Base-by-base conservation (phyloP, 1,139 yeast species). In the Schwanniomyces etchellsii region DNA sequence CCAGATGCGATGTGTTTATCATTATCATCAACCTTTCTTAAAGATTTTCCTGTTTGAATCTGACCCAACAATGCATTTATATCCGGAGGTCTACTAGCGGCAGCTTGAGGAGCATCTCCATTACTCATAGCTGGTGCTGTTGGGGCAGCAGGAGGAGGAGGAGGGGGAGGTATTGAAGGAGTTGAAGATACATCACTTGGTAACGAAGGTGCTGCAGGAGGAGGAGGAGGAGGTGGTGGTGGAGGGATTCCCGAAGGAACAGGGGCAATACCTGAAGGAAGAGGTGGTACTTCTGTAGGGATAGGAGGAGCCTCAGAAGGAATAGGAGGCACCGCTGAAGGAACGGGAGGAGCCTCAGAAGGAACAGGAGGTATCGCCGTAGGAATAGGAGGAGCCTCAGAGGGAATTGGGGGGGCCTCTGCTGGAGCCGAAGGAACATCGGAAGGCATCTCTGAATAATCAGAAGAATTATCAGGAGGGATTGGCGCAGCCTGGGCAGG, bases 61-160 rank as follows among this genome's bases (percentile, higher is more conserved):
- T 75, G 79, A 5, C 77, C 77, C 28, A 76, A 58, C 26, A 75
- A 57, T 1, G 75, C 74, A 14, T 63, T 53, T 26, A 73, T 58
- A 33, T 60, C 54, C 6, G 22, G 9, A 4, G 69, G 63, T 2
- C 52, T 47, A 2, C 51, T 35, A 2, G 50, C 28, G 14, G 40
- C 46, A 4, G 42, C 35, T 6, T 59, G 52, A 15, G 63, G 55
- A 4, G 64, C 57, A 16, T 57, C 49, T 20, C 49, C 40, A 4
- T 48, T 39, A 4, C 54, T 48, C n/a, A 59, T 48, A 10, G 61
- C 52, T 2, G 64, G 55, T 10, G 60, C 52, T 21, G 56, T 48
- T 6, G 61, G 55, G 17, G 43, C 32, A 12, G 39, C 27, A 16
- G 34, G 35, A 26, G 28, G 24, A 21, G 55, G 48, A n/a, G 51